Conservation (phyloP, 176 grass and related monocot species). For the Microstegium vimineum region DNA sequence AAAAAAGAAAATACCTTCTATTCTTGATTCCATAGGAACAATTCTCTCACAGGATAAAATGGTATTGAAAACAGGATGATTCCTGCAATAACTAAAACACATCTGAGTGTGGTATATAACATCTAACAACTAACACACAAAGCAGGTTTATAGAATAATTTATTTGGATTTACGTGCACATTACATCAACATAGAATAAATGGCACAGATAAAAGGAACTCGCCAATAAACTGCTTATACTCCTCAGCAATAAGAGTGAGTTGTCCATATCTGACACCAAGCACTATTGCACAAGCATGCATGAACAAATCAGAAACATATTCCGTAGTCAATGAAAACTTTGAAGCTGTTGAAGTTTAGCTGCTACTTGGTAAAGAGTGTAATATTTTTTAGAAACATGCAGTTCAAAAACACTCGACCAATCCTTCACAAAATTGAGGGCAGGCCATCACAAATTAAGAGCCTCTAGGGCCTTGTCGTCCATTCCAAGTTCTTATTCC, state of each 20-base stretch:
- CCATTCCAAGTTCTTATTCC: conserved; percentile 4
- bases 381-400: background rate
- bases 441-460: background rate
- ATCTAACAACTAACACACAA: background rate
- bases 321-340: background rate
- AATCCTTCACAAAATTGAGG: background rate
- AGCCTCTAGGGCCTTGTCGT: background rate
- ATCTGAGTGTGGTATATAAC: background rate
- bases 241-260: background rate
- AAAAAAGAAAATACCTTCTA: background rate
- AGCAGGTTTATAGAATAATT: background rate
- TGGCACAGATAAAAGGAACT: background rate
- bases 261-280: background rate
- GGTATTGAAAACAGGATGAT: background rate
- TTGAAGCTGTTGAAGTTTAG: background rate
- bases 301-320: background rate
- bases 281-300: background rate
- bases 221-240: background rate
- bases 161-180: background rate
- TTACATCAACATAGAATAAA: background rate
- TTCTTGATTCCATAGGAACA: background rate
- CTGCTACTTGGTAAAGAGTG: background rate
- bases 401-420: background rate
- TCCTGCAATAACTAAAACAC: background rate
- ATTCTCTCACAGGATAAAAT: background rate